Conservation (phyloP, 495 filamentous ascomycete genomes). For the Pyrenula massariospora region DNA sequence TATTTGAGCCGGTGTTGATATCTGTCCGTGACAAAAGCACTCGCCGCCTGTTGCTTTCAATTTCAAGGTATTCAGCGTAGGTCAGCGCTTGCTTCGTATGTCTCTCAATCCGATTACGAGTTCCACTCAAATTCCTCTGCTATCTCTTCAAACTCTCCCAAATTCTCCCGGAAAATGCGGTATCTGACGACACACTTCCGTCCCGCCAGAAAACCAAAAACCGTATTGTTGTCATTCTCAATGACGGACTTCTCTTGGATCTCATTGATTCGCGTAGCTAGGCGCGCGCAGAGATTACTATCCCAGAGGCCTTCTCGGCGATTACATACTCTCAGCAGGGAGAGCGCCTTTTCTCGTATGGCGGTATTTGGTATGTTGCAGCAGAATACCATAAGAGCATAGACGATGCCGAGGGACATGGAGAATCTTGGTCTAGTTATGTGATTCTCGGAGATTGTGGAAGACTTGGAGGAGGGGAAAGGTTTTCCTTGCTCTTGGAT, state of each 20-base stretch:
- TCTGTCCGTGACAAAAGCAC: neutral
- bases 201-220: neutral
- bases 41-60: neutral
- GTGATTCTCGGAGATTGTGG: neutral
- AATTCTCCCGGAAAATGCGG: neutral
- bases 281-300: slow-evolving; percentile 37
- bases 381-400: neutral
- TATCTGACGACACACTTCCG: neutral
- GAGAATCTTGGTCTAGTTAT: neutral
- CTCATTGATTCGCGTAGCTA: slow-evolving; percentile 35
- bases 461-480: neutral
- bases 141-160: neutral
- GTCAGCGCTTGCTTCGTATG: neutral
- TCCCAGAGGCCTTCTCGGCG: slow-evolving; percentile 51
- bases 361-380: slow-evolving; percentile 27
- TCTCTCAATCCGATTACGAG: neutral
- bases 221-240: neutral
- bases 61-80: neutral
- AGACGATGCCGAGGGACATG: neutral
- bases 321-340: slow-evolving; percentile 31
- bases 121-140: neutral
- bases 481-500: neutral
- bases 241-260: slow-evolving; percentile 29
- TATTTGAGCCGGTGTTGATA: neutral
- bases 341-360: slow-evolving; percentile 36